Evolutionary conservation across 495 filamentous ascomycete genomes (phyloP).

Genomic region (Opeltia flavorubescens): DNA sequence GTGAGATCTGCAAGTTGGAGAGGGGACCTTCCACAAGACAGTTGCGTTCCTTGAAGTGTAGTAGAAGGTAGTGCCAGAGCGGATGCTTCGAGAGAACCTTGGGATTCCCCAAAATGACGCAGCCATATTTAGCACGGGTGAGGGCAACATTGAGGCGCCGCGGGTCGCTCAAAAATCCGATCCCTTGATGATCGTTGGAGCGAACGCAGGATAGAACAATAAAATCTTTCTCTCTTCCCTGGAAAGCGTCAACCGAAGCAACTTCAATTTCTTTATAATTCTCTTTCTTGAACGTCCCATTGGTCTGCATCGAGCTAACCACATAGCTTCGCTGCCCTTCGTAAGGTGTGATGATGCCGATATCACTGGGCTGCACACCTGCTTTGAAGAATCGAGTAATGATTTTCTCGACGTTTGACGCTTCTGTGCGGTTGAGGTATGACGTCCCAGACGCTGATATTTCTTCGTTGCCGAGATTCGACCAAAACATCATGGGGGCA

Average conservation of each 20-base stretch:
- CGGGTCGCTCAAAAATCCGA: constrained; percentile 96
- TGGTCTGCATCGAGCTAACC: constrained; percentile 97
- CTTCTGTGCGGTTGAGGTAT: constrained; percentile 94
- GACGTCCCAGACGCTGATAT: constrained; percentile 96
- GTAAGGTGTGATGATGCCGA: constrained; percentile 98
- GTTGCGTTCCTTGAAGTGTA: constrained; percentile 95
- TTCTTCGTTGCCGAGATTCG: constrained; percentile 92
- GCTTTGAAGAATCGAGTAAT: constrained; percentile 98
- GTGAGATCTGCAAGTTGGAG: constrained; percentile 83
- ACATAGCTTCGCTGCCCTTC: constrained; percentile 98
- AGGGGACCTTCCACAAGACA: constrained; percentile 96
- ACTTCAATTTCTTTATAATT: constrained; percentile 98
- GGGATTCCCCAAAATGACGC: constrained; percentile 94
- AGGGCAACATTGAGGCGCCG: constrained; percentile 98
- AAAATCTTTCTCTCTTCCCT: constrained; percentile 97
- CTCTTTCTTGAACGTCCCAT: constrained; percentile 94
- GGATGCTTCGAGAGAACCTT: constrained; percentile 98
- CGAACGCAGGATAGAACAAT: constrained; percentile 97
- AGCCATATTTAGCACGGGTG: constrained; percentile 88
- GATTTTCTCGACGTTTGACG: constrained; percentile 94
- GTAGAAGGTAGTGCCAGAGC: constrained; percentile 88
- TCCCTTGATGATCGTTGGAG: constrained; percentile 97
- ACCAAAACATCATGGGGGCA: constrained; percentile 99
- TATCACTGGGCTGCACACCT: constrained; percentile 80
- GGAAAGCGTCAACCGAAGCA: constrained; percentile 96